phyloP scores from a whole-genome alignment of 1,139 yeast genomes.

The Suhomyces bolitotheri region DNA sequence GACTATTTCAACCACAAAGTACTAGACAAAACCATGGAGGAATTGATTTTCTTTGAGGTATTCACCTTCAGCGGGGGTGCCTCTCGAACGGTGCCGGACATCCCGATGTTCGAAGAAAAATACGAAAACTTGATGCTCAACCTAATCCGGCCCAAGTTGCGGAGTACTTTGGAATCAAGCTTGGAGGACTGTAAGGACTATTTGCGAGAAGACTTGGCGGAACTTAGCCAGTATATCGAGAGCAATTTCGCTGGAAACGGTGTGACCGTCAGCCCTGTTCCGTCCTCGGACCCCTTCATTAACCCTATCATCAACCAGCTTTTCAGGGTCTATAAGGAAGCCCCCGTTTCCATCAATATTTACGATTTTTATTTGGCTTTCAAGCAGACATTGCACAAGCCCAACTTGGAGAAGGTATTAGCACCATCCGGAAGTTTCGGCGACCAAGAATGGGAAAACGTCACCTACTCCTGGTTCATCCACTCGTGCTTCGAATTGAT shows the following conservation, averaged over 20 bases:
- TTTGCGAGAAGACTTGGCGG: slow-evolving; percentile 22
- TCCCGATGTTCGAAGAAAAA: slow-evolving; percentile 36
- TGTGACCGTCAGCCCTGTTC: neutral
- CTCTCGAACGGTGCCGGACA: slow-evolving; percentile 4
- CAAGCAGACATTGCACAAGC: slow-evolving; percentile 51
- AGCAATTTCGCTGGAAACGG: neutral
- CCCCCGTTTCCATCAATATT: slow-evolving; percentile 70
- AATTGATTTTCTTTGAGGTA: slow-evolving; percentile 38
- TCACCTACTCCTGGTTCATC: slow-evolving; percentile 44
- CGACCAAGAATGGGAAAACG: slow-evolving; percentile 26
- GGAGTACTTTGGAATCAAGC: slow-evolving; percentile 34
- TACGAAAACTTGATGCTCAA: slow-evolving; percentile 40
- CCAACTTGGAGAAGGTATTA: slow-evolving; percentile 26
- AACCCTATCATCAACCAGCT: slow-evolving; percentile 59
- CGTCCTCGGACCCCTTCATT: slow-evolving; percentile 15
- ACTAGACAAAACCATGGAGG: slow-evolving; percentile 26
- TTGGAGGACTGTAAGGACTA: slow-evolving; percentile 33
- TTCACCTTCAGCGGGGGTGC: slow-evolving; percentile 40
- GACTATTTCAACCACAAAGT: slow-evolving; percentile 20
- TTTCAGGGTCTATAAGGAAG: slow-evolving; percentile 76
- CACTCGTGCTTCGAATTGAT: slow-evolving; percentile 45
- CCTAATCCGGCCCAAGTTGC: slow-evolving; percentile 40
- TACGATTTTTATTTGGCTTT: slow-evolving; percentile 79
- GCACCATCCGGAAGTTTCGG: neutral
- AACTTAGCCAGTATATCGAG: neutral